A percentile compares a stretch with the other conserved stretches of the same genome.
Evolutionary conservation across 352 stramenopile genomes (phyloP).

Genomic region (Phytopythium cucurbitacearum): DNA sequence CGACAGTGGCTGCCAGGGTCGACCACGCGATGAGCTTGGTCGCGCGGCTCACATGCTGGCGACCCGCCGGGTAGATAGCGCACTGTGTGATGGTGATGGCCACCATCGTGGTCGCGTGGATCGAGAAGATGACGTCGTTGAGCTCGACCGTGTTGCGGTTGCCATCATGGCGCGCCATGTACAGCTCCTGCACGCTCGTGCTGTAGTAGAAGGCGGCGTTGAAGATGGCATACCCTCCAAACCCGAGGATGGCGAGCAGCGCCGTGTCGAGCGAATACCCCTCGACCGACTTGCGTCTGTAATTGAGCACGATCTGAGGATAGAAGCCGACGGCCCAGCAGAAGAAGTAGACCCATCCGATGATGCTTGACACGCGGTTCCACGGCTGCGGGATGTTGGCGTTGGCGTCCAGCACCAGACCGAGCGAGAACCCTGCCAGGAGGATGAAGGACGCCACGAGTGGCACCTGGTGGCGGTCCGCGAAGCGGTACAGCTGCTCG

Average conservation of each 20-base stretch:
- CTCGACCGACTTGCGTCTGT: slow-evolving; percentile 69
- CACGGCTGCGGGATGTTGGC: slow-evolving; percentile 55
- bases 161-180: slow-evolving; percentile 58
- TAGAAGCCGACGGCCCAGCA: slow-evolving; percentile 80
- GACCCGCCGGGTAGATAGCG: slow-evolving; percentile 64
- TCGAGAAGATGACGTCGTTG: slow-evolving; percentile 89
- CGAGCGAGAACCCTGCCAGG: slow-evolving; percentile 29
- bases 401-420: slow-evolving; percentile 40
- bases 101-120: slow-evolving; percentile 86
- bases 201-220: slow-evolving; percentile 88
- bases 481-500: no score
- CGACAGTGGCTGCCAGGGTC: no score
- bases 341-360: slow-evolving; percentile 83
- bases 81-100: slow-evolving; percentile 84
- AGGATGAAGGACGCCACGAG: slow-evolving; percentile 25
- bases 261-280: slow-evolving; percentile 90
- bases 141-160: slow-evolving; percentile 65
- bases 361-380: slow-evolving; percentile 60
- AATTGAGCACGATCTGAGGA: slow-evolving; percentile 90
- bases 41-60: slow-evolving; percentile 30
- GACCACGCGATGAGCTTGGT: slow-evolving; percentile 24
- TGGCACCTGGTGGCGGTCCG: background rate
- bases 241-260: slow-evolving; percentile 89
- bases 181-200: slow-evolving; percentile 69
- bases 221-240: slow-evolving; percentile 89